Evolutionary conservation across 1,284 basidiomycete genomes (phyloP).

Genomic region (Vanrija pseudolonga): DNA sequence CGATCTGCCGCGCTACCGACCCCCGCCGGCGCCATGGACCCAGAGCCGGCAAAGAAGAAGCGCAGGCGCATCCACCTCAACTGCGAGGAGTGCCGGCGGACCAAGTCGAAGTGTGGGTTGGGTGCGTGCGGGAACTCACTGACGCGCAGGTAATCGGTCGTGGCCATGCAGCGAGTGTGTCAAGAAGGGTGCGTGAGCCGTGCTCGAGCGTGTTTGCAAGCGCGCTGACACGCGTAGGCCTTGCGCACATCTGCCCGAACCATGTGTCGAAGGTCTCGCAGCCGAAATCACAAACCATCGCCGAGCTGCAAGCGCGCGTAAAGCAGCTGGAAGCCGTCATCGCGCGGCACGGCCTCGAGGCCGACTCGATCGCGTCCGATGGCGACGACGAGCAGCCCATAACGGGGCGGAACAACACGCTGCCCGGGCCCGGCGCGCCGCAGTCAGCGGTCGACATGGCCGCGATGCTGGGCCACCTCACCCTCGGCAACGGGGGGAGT

Average conservation of each 20-base stretch:
- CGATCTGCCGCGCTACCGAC: neutral
- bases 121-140: neutral
- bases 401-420: too few species aligned
- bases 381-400: too few species aligned
- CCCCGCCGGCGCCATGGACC: neutral
- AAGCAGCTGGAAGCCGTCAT: slow-evolving; percentile 14
- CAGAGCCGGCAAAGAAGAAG: slow-evolving; percentile 10
- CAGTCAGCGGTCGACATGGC: slow-evolving; percentile 14
- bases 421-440: neutral
- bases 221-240: slow-evolving; percentile 7
- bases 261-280: slow-evolving; percentile 13
- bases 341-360: slow-evolving; percentile 6
- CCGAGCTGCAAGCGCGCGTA: slow-evolving; percentile 13
- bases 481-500: slow-evolving; percentile 12
- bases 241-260: slow-evolving; percentile 16
- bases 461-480: slow-evolving; percentile 15
- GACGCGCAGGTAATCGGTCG: slow-evolving; percentile 8
- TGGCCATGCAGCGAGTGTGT: slow-evolving; percentile 23
- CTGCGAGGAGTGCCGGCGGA: slow-evolving; percentile 19
- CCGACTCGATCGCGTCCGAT: neutral
- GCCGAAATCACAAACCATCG: slow-evolving; percentile 15
- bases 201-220: neutral
- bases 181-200: slow-evolving; percentile 10
- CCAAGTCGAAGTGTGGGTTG: slow-evolving; percentile 19
- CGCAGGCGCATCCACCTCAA: slow-evolving; percentile 17